Conservation (phyloP, 1,284 basidiomycete genomes). For the Meripilus lineatus region DNA sequence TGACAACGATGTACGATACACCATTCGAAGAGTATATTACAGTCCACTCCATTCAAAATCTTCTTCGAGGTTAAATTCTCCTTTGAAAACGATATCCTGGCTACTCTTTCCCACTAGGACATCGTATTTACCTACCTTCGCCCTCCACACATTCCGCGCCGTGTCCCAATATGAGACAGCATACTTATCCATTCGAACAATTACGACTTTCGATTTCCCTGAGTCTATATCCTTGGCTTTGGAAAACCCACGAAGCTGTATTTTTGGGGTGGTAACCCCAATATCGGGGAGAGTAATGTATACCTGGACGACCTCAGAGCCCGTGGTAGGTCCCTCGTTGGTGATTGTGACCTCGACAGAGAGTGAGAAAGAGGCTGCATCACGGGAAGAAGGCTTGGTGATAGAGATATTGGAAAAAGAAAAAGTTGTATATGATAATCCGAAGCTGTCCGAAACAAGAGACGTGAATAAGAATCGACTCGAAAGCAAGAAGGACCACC, state of each 20-base stretch:
- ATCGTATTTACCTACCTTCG: constrained; percentile 38
- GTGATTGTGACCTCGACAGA: constrained; percentile 35
- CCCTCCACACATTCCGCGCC: constrained; percentile 36
- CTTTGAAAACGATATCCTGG: constrained; percentile 36
- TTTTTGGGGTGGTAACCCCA: constrained; percentile 48
- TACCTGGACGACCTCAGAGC: constrained; percentile 66
- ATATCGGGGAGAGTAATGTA: constrained; percentile 57
- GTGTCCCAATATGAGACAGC: constrained; percentile 56
- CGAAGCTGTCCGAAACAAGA: constrained; percentile 21
- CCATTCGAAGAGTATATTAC: constrained; percentile 14
- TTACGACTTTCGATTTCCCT: constrained; percentile 35
- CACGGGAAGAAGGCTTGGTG: constrained; percentile 25
- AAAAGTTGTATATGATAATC: constrained; percentile 73
- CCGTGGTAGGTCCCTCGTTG: constrained; percentile 52
- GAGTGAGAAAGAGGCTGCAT: constrained; percentile 27
- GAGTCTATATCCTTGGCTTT: constrained; percentile 48
- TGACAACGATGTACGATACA: not conserved
- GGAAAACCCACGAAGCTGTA: constrained; percentile 56
- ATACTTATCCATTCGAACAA: constrained; percentile 53
- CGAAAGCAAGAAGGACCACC: constrained; percentile 1
- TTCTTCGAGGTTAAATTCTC: constrained; percentile 32
- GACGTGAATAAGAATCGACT: not conserved
- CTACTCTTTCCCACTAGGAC: constrained; percentile 46
- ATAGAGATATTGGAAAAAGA: constrained; percentile 41
- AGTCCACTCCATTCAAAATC: constrained; percentile 46